A percentile compares a stretch with the other conserved stretches of the same genome.
These are phyloP conservation scores for Rubia tinctorum DNA, from an alignment of 305 asterid genomes.

Conservation along the genomic window DNA sequence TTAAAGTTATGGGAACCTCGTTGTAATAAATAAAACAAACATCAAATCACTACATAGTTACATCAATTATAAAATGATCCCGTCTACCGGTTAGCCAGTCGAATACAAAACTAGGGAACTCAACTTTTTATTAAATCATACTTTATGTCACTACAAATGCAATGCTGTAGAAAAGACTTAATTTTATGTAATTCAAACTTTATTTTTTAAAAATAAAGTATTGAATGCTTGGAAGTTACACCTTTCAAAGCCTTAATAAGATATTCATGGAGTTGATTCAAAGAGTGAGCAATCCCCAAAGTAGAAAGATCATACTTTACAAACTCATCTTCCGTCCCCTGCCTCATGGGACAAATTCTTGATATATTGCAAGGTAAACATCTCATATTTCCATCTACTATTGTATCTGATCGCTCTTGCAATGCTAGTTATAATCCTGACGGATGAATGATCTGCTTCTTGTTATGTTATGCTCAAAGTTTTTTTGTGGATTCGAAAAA, in stretches of 20 bases:
- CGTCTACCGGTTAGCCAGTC: too few relatives aligned
- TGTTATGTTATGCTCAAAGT: background rate
- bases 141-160: too few relatives aligned
- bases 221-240: background rate
- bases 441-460: background rate
- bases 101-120: too few relatives aligned
- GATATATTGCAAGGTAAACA: slow-evolving; percentile 52
- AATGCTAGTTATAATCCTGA: too few relatives aligned
- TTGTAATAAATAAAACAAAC: too few relatives aligned
- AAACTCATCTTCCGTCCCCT: slow-evolving; percentile 10
- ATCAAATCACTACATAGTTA: too few relatives aligned
- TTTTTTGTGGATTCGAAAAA: too few relatives aligned
- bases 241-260: background rate
- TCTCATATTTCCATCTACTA: background rate
- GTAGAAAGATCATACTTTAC: background rate
- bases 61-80: too few relatives aligned
- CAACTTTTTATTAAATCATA: too few relatives aligned
- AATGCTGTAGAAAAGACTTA: too few relatives aligned
- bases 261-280: background rate
- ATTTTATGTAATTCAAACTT: background rate
- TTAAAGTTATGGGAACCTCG: too few relatives aligned
- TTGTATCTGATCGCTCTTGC: background rate
- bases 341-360: slow-evolving; percentile 70
- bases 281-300: background rate
- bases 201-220: too few relatives aligned